Evolutionary conservation across 768 basidiomycete species (phyloP).

Genomic region (Suillus subluteus): DNA sequence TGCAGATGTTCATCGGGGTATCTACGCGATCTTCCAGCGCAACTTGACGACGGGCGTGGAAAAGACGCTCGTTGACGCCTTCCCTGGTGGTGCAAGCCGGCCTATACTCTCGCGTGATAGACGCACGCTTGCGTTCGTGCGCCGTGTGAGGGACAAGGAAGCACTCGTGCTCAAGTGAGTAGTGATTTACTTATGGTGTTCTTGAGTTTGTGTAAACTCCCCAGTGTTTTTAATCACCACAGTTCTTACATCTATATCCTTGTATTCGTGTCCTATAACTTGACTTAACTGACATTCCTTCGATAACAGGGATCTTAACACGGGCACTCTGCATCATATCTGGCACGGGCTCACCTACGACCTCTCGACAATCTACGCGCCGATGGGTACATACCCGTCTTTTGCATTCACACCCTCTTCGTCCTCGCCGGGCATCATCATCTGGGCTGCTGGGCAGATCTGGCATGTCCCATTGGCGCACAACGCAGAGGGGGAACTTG

Average conservation of each 20-base stretch:
- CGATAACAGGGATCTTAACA: constrained; percentile 57
- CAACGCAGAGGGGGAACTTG: constrained; percentile 58
- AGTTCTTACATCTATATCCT: background rate
- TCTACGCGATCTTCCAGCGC: constrained; percentile 70
- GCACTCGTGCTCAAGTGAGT: constrained; percentile 71
- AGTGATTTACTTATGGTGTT: background rate
- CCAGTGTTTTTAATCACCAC: background rate
- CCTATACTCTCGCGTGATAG: constrained; percentile 72
- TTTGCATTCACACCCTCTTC: constrained; percentile 69
- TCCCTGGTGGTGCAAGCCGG: constrained; percentile 73
- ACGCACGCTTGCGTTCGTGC: constrained; percentile 73
- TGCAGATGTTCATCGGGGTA: constrained; percentile 69
- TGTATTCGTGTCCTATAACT: background rate
- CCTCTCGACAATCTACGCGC: constrained; percentile 62
- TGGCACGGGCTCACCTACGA: constrained; percentile 77
- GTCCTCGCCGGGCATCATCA: constrained; percentile 52
- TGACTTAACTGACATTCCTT: constrained; percentile 7
- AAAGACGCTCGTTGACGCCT: constrained; percentile 54
- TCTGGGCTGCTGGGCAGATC: constrained; percentile 78
- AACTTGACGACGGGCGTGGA: constrained; percentile 62
- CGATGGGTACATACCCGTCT: constrained; percentile 81
- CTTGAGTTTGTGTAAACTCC: background rate
- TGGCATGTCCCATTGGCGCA: constrained; percentile 57
- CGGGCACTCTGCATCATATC: constrained; percentile 64
- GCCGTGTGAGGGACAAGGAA: constrained; percentile 73